Conservation (phyloP, 2,329 filamentous ascomycete genomes). For the Fusarium cicatricum region DNA sequence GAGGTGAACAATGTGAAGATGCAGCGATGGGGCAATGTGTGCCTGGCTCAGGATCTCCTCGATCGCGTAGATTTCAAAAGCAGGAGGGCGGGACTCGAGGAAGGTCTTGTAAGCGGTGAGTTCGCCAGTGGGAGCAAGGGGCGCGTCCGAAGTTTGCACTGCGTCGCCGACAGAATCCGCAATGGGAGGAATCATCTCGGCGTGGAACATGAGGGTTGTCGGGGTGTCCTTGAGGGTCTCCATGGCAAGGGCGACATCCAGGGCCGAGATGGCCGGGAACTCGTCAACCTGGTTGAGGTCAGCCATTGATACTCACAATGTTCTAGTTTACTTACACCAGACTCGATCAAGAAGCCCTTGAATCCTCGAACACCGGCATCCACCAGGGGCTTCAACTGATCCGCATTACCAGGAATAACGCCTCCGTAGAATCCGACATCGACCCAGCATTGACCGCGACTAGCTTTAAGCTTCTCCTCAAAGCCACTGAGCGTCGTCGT, state of each 20-base stretch:
- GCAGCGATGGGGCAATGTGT: constrained; percentile 79
- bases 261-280: constrained; percentile 87
- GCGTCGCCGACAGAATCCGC: constrained; percentile 80
- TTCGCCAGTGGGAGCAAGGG: constrained; percentile 74
- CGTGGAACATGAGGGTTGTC: constrained; percentile 98
- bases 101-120: constrained; percentile 87
- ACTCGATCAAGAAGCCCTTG: constrained; percentile 98
- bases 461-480: constrained; percentile 84
- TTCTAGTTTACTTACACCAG: constrained; percentile 72
- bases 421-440: constrained; percentile 99
- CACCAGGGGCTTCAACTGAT: constrained; percentile 81
- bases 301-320: constrained; percentile 5
- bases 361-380: constrained; percentile 90
- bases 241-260: constrained; percentile 84
- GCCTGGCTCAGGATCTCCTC: constrained; percentile 85
- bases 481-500: constrained; percentile 88
- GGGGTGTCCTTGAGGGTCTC: constrained; percentile 78
- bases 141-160: constrained; percentile 73
- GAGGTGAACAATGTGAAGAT: constrained; percentile 92
- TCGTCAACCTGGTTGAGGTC: constrained; percentile 76
- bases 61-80: constrained; percentile 91
- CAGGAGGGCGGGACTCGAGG: constrained; percentile 85
- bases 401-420: constrained; percentile 87
- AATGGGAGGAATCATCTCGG: constrained; percentile 95
- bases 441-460: constrained; percentile 91